These are phyloP conservation scores for Penicillium angulare DNA, from an alignment of 495 filamentous ascomycete species.

Conservation along the genomic window DNA sequence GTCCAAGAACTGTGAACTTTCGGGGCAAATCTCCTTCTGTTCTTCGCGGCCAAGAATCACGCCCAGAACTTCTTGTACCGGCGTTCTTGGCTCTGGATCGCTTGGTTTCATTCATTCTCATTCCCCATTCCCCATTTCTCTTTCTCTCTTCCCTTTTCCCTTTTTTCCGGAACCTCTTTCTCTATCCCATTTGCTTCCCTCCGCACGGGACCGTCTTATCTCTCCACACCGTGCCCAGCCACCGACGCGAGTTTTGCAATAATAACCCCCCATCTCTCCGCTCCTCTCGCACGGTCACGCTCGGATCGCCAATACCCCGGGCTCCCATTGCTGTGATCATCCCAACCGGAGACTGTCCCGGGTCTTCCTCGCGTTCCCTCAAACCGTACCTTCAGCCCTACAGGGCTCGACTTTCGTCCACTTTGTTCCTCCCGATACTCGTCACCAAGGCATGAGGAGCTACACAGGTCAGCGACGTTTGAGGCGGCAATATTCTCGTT, in stretches of 20 bases:
- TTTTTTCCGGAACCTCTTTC: neutral
- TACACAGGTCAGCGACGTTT: conserved; percentile 12
- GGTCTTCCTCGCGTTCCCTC: neutral
- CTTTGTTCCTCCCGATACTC: conserved; percentile 4
- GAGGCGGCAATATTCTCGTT: conserved; percentile 28
- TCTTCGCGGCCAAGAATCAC: conserved; percentile 3
- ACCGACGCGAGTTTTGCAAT: no score
- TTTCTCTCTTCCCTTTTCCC: neutral
- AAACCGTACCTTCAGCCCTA: conserved; percentile 19
- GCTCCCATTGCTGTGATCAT: neutral
- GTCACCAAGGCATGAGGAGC: conserved; percentile 33
- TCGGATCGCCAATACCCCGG: conserved; percentile 5
- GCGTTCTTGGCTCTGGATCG: neutral
- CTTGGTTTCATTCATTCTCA: no score
- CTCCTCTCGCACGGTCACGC: conserved; percentile 1
- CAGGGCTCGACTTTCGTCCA: conserved; percentile 15
- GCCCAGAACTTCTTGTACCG: neutral
- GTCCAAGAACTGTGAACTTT: conserved; percentile 14
- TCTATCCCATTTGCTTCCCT: neutral
- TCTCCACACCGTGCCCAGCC: neutral
- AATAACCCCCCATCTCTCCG: no score
- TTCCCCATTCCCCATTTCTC: neutral
- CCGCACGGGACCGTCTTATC: neutral
- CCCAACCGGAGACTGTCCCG: neutral
- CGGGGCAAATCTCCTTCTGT: conserved; percentile 24